phyloP scores from a whole-genome alignment of 768 basidiomycete species.

The Chalciporus pseudorubinellus region DNA sequence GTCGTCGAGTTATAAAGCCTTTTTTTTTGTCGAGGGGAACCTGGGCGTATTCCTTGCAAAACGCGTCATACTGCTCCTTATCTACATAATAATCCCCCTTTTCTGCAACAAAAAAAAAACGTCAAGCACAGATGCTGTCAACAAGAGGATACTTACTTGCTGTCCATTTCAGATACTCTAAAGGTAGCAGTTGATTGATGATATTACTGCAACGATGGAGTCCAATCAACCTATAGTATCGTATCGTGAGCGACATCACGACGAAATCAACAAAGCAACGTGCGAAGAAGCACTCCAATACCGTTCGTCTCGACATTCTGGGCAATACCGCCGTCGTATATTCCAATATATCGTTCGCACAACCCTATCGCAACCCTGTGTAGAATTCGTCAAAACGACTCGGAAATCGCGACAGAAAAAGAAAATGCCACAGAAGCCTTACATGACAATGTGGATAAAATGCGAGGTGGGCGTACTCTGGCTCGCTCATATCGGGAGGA shows the following conservation, averaged over 20 bases:
- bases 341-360: not conserved
- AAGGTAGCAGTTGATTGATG: not conserved
- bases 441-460: conserved; percentile 25
- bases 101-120: no score
- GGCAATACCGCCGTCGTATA: not conserved
- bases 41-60: not conserved
- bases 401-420: not conserved
- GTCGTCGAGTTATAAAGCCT: not conserved
- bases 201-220: not conserved
- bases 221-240: not conserved
- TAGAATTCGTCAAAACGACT: no score
- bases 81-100: not conserved
- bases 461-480: conserved; percentile 41
- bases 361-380: no score
- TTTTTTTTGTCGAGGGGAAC: not conserved
- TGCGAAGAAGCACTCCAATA: not conserved
- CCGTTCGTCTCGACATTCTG: not conserved
- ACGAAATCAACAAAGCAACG: no score
- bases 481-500: conserved; percentile 42
- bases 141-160: no score
- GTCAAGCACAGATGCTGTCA: no score
- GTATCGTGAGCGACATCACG: not conserved
- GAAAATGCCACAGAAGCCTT: not conserved
- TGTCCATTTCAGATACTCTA: not conserved
- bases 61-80: not conserved